A percentile compares a stretch with the other conserved stretches of the same genome.
These are phyloP conservation scores for Aspergillus asperescens DNA, from an alignment of 495 filamentous ascomycete species.

Conservation along the genomic window DNA sequence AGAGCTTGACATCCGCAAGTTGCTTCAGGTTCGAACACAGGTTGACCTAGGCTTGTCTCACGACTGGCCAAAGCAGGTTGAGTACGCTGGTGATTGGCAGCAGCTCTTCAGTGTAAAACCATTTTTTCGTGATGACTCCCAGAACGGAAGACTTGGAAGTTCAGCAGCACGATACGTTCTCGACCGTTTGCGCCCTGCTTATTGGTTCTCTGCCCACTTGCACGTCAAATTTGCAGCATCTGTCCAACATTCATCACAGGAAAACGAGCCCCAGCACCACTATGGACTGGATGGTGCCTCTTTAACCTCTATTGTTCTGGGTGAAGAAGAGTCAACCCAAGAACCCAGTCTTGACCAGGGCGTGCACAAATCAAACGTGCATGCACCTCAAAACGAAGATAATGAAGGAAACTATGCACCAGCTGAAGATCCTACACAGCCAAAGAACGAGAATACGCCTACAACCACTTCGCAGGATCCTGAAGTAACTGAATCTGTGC, in stretches of 20 bases:
- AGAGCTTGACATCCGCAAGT: slow-evolving; percentile 84
- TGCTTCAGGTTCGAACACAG: slow-evolving; percentile 75
- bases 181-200: slow-evolving; percentile 69
- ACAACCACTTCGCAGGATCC: neutral
- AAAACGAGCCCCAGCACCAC: neutral
- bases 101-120: slow-evolving; percentile 64
- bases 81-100: slow-evolving; percentile 61
- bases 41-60: slow-evolving; percentile 89
- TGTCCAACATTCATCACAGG: slow-evolving; percentile 48
- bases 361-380: neutral
- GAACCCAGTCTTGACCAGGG: neutral
- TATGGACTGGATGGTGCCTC: slow-evolving; percentile 24
- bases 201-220: slow-evolving; percentile 94
- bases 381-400: neutral
- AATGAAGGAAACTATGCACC: neutral
- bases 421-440: neutral
- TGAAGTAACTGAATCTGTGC: neutral
- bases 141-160: slow-evolving; percentile 67
- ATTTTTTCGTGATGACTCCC: slow-evolving; percentile 67
- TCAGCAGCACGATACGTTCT: slow-evolving; percentile 71
- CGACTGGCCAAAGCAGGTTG: slow-evolving; percentile 86
- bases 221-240: slow-evolving; percentile 79
- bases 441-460: neutral
- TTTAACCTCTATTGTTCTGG: neutral
- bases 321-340: slow-evolving; percentile 1